phyloP scores from a whole-genome alignment of 805 yeast species.

The Candida coquimbonensis region DNA sequence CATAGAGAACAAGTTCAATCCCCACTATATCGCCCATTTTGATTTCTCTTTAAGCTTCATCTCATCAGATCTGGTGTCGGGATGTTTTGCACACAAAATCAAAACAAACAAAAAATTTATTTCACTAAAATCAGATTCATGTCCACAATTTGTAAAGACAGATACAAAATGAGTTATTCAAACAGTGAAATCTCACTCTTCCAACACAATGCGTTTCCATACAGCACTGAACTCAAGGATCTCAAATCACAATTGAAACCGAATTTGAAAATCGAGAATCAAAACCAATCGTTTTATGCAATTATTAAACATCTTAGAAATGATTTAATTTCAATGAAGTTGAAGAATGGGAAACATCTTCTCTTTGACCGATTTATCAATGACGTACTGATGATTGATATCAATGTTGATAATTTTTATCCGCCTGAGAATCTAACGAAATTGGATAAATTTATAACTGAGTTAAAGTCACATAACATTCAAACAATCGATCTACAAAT shows the following conservation, averaged over 20 bases:
- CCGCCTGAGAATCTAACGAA: conserved; percentile 21
- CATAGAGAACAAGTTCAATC: too few relatives aligned
- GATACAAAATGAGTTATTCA: not conserved
- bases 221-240: conserved; percentile 15
- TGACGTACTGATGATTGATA: conserved; percentile 10
- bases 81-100: not conserved
- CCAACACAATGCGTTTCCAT: conserved; percentile 16
- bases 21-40: too few relatives aligned
- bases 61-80: too few relatives aligned
- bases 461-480: conserved; percentile 6
- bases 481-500: conserved; percentile 6
- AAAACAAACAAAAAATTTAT: not conserved
- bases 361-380: conserved; percentile 16
- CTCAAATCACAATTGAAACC: conserved; percentile 14
- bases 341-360: conserved; percentile 10
- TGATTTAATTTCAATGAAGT: conserved; percentile 13
- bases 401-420: conserved; percentile 11
- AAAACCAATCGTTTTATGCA: conserved; percentile 16
- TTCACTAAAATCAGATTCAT: too few relatives aligned
- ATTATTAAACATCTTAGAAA: conserved; percentile 18
- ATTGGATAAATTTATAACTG: conserved; percentile 10
- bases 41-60: too few relatives aligned
- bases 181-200: conserved; percentile 8
- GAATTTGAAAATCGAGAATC: conserved; percentile 15
- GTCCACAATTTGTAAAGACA: too few relatives aligned